Conservation (phyloP, 2,329 filamentous ascomycete species). For the Venturiaceae sp. region DNA sequence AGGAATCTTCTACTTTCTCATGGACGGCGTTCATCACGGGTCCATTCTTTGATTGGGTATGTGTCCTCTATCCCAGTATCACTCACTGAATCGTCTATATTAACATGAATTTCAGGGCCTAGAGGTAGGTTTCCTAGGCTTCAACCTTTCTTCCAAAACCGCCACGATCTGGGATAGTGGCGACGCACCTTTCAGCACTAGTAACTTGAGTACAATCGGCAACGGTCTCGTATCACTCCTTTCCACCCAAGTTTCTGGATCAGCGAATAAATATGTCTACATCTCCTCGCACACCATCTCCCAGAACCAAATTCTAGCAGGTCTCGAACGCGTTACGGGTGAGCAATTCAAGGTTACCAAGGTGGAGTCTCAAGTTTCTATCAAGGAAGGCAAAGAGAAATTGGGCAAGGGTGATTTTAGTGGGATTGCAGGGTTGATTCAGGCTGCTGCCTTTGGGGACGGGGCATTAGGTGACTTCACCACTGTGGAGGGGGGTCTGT, state of each 20-base stretch:
- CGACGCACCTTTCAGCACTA: constrained; percentile 40
- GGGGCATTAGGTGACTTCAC: neutral
- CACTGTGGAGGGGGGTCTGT: neutral
- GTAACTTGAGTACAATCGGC: constrained; percentile 42
- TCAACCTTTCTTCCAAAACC: constrained; percentile 38
- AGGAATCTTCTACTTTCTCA: constrained; percentile 30
- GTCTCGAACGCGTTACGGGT: constrained; percentile 43
- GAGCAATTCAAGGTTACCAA: constrained; percentile 40
- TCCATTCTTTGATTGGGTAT: constrained; percentile 52
- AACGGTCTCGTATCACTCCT: constrained; percentile 34
- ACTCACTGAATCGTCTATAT: neutral
- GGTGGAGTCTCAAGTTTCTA: constrained; percentile 20
- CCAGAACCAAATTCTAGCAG: constrained; percentile 46
- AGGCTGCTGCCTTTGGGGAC: neutral
- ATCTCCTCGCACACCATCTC: constrained; percentile 48
- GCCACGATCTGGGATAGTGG: constrained; percentile 49
- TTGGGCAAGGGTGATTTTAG: neutral
- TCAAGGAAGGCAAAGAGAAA: neutral
- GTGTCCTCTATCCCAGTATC: constrained; percentile 10
- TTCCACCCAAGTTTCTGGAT: constrained; percentile 32
- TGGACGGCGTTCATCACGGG: constrained; percentile 53
- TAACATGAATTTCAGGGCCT: constrained; percentile 29
- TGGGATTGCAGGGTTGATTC: neutral
- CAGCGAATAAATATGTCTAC: constrained; percentile 48
- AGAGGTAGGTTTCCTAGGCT: constrained; percentile 38